Percentiles rank a stretch among this genome's conserved stretches.
phyloP scores from a whole-genome alignment of 2,329 filamentous ascomycete species.

The Epichloe elymi region DNA sequence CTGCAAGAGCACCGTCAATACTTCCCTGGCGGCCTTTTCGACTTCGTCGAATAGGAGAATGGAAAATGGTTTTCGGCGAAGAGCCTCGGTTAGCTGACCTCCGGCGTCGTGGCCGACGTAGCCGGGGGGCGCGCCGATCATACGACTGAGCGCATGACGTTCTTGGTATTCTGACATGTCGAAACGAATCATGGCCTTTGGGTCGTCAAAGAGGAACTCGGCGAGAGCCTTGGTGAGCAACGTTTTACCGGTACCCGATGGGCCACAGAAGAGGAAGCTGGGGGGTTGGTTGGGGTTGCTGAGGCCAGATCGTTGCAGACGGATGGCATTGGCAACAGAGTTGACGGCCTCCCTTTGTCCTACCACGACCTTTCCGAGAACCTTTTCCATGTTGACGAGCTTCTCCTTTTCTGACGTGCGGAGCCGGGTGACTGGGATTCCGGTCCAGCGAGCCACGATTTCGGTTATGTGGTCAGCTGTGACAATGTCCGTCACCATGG shows the following conservation, averaged over 20 bases:
- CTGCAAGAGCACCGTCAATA: conserved; percentile 92
- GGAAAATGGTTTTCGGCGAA: conserved; percentile 90
- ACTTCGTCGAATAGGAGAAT: conserved; percentile 97
- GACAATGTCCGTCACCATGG: conserved; percentile 83
- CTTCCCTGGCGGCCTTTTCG: conserved; percentile 96
- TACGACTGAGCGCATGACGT: conserved; percentile 83
- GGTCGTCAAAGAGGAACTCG: conserved; percentile 94
- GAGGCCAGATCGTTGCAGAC: conserved; percentile 86
- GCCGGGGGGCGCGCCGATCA: conserved; percentile 97
- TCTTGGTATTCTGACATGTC: conserved; percentile 99
- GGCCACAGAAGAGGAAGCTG: conserved; percentile 99
- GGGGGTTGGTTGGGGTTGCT: conserved; percentile 89
- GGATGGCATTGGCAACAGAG: conserved; percentile 90
- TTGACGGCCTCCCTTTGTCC: conserved; percentile 89
- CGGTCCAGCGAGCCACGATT: conserved; percentile 95
- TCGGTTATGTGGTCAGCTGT: conserved; percentile 98
- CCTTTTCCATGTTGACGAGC: conserved; percentile 91
- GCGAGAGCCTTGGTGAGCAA: conserved; percentile 92
- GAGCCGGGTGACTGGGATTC: conserved; percentile 87
- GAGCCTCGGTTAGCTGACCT: conserved; percentile 86
- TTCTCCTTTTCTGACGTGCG: conserved; percentile 97
- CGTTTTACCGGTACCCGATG: conserved; percentile 96
- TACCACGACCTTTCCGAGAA: conserved; percentile 71
- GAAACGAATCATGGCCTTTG: conserved; percentile 96
- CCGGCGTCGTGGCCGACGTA: conserved; percentile 96